Percentiles rank a stretch among this genome's conserved stretches.
Conservation (phyloP, 805 yeast genomes). For the Phaffomyces thermotolerans region DNA sequence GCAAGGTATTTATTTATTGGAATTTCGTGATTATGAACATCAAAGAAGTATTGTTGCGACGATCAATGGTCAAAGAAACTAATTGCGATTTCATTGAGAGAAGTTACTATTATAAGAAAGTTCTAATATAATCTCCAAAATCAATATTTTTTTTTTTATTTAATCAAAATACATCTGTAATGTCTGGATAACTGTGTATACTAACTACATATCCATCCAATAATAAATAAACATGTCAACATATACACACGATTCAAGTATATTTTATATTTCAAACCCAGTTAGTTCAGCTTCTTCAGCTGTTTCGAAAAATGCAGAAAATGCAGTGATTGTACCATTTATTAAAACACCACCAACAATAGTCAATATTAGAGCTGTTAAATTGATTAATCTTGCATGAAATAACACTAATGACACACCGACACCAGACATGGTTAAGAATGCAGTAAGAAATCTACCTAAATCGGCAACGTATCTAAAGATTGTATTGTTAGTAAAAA, state of each 20-base stretch:
- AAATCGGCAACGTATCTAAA: constrained; percentile 47
- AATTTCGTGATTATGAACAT: constrained; percentile 61
- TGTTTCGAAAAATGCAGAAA: constrained; percentile 55
- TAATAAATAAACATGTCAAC: too few species aligned
- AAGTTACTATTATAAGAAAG: too few species aligned
- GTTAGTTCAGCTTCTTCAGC: constrained; percentile 33
- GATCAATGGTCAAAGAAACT: constrained; percentile 46
- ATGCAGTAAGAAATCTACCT: constrained; percentile 63
- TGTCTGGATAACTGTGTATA: neutral
- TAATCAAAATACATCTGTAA: too few species aligned
- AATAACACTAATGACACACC: constrained; percentile 53
- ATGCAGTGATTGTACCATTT: constrained; percentile 64
- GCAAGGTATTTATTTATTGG: constrained; percentile 78
- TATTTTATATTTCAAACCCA: constrained; percentile 15
- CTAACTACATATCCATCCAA: neutral
- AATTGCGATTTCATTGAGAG: neutral
- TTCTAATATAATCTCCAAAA: too few species aligned
- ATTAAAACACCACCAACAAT: constrained; percentile 63
- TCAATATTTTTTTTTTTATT: too few species aligned
- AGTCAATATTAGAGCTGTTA: constrained; percentile 53
- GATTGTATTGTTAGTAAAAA: constrained; percentile 8
- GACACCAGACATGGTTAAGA: constrained; percentile 54
- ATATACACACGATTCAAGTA: too few species aligned
- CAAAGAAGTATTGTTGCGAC: constrained; percentile 66
- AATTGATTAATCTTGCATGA: constrained; percentile 55